These are phyloP conservation scores for Chalciporus piperatus DNA, from an alignment of 768 basidiomycete genomes.

Conservation along the genomic window DNA sequence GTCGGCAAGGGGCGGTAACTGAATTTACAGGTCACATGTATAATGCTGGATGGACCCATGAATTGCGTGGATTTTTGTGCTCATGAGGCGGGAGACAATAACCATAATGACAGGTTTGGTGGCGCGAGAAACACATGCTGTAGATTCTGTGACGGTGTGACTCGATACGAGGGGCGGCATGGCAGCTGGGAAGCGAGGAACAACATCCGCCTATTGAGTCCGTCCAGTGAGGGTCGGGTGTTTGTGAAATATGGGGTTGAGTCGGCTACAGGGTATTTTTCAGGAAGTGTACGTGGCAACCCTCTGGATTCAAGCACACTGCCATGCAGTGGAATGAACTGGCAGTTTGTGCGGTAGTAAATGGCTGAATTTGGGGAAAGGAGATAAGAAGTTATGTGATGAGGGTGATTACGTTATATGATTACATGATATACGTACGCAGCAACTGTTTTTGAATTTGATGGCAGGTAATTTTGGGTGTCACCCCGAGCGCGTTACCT, in stretches of 20 bases:
- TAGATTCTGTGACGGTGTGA: not conserved
- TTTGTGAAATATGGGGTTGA: not conserved
- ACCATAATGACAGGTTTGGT: not conserved
- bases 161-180: not conserved
- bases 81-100: not conserved
- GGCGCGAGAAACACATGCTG: not conserved
- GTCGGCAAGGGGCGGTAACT: no score
- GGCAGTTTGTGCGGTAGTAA: not conserved
- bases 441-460: conserved; percentile 34
- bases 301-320: no score
- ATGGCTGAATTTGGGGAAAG: conserved; percentile 1
- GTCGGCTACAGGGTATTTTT: not conserved
- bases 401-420: conserved; percentile 21
- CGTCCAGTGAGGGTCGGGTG: not conserved
- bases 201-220: not conserved
- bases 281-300: no score
- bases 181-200: conserved; percentile 6
- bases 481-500: conserved; percentile 18
- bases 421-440: conserved; percentile 31
- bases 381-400: conserved; percentile 19
- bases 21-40: no score
- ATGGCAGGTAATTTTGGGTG: conserved; percentile 30
- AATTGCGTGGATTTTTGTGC: not conserved
- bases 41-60: not conserved
- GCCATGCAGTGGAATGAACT: no score